phyloP scores from a whole-genome alignment of 2,329 filamentous ascomycete species.

The Colletotrichum lini region DNA sequence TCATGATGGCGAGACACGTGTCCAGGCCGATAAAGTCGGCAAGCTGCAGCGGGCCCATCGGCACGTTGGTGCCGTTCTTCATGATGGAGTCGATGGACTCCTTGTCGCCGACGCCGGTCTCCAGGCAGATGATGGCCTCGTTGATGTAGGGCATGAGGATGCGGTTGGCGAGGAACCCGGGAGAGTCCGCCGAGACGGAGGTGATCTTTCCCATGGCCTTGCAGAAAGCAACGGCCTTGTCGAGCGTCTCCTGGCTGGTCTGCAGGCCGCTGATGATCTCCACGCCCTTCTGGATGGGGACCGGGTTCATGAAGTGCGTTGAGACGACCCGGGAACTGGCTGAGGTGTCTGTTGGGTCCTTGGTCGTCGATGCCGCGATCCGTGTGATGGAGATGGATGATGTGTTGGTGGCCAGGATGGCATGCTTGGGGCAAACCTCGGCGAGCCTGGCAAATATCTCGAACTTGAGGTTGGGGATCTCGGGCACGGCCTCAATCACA shows the following conservation, averaged over 20 bases:
- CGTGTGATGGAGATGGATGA: slow-evolving; percentile 98
- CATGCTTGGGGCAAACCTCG: slow-evolving; percentile 83
- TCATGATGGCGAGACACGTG: slow-evolving; percentile 97
- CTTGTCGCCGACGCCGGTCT: slow-evolving; percentile 89
- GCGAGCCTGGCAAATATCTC: slow-evolving; percentile 89
- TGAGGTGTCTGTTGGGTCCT: slow-evolving; percentile 83
- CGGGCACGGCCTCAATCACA: slow-evolving; percentile 96
- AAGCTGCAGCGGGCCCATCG: slow-evolving; percentile 94
- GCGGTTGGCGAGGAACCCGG: slow-evolving; percentile 95
- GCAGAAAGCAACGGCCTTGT: slow-evolving; percentile 88
- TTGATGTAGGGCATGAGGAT: slow-evolving; percentile 99
- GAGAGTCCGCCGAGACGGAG: slow-evolving; percentile 88
- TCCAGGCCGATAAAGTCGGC: slow-evolving; percentile 98
- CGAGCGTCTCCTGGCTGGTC: slow-evolving; percentile 85
- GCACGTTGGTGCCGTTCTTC: slow-evolving; percentile 99
- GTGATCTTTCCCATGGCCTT: slow-evolving; percentile 93
- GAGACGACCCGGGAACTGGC: slow-evolving; percentile 91
- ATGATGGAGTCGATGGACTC: slow-evolving; percentile 98
- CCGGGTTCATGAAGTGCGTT: slow-evolving; percentile 99
- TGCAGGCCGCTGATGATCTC: slow-evolving; percentile 97
- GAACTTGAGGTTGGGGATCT: slow-evolving; percentile 89
- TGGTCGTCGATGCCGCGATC: slow-evolving; percentile 89
- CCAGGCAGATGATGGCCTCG: slow-evolving; percentile 95
- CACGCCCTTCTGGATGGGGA: slow-evolving; percentile 95
- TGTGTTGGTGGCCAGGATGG: slow-evolving; percentile 96